Conservation (phyloP, 441 rosid genomes). For the Gossypium aridum region DNA sequence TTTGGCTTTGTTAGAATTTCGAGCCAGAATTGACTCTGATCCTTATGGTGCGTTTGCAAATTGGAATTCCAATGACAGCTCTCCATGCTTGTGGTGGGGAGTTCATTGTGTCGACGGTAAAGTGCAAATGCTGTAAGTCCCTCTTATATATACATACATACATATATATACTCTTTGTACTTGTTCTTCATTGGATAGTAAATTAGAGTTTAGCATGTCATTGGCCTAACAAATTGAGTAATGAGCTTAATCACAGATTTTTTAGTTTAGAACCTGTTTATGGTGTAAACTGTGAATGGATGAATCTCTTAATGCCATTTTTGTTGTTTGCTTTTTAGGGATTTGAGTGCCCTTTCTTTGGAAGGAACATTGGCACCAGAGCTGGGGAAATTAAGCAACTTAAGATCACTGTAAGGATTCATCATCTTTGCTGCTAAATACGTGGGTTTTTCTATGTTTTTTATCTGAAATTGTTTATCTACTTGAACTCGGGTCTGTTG, state of each 20-base stretch:
- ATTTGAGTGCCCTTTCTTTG: conserved; percentile 54
- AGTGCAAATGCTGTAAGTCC: conserved; percentile 78
- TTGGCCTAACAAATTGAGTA: not conserved
- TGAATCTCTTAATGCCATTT: conserved; percentile 13
- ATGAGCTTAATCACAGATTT: not conserved
- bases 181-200: not conserved
- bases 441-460: not conserved
- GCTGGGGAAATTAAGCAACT: conserved; percentile 54
- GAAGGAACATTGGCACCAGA: conserved; percentile 65
- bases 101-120: conserved; percentile 57
- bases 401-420: conserved; percentile 71
- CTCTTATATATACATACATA: not conserved
- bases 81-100: conserved; percentile 78
- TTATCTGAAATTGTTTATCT: not conserved
- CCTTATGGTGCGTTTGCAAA: conserved; percentile 55
- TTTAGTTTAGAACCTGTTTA: not conserved
- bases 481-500: not conserved
- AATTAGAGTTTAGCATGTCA: not conserved
- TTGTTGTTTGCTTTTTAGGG: conserved; percentile 38
- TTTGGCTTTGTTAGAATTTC: conserved; percentile 56
- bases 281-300: conserved; percentile 1
- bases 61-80: conserved; percentile 50
- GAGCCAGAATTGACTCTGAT: conserved; percentile 48
- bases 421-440: not conserved
- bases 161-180: not conserved